Evolutionary conservation across 2,329 filamentous ascomycete species (phyloP).

Genomic region (Kalmusia sp.): DNA sequence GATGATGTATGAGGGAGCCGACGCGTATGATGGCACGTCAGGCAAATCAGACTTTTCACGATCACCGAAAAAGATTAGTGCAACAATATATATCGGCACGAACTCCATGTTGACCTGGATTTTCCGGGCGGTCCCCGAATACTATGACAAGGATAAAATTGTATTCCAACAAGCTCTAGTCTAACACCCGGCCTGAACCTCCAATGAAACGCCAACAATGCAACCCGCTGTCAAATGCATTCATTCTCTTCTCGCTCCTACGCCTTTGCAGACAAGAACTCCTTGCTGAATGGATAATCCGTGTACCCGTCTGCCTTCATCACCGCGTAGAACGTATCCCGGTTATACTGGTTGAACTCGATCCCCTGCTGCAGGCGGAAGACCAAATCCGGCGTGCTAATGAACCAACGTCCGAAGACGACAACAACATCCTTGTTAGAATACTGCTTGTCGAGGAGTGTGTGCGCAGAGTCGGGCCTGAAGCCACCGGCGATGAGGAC

Average conservation of each 20-base stretch:
- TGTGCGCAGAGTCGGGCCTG: slow-evolving; percentile 46
- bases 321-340: slow-evolving; percentile 53
- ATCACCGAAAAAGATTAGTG: no score
- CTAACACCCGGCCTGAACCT: neutral
- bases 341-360: slow-evolving; percentile 53
- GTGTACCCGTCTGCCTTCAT: slow-evolving; percentile 48
- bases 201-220: neutral
- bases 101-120: no score
- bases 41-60: no score
- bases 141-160: neutral
- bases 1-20: no score
- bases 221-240: neutral
- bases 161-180: neutral
- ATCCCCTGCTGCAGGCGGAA: slow-evolving; percentile 54
- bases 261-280: slow-evolving; percentile 8
- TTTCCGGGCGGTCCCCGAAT: no score
- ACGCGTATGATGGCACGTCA: no score
- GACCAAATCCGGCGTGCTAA: slow-evolving; percentile 58
- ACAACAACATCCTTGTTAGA: slow-evolving; percentile 52
- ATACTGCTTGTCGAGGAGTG: slow-evolving; percentile 50
- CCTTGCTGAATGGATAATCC: slow-evolving; percentile 49
- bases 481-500: slow-evolving; percentile 53
- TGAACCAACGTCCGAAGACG: slow-evolving; percentile 58
- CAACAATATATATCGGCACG: no score
- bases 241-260: neutral